These are phyloP conservation scores for Sanghuangporus baumii DNA, from an alignment of 1,284 basidiomycete species.

Conservation along the genomic window DNA sequence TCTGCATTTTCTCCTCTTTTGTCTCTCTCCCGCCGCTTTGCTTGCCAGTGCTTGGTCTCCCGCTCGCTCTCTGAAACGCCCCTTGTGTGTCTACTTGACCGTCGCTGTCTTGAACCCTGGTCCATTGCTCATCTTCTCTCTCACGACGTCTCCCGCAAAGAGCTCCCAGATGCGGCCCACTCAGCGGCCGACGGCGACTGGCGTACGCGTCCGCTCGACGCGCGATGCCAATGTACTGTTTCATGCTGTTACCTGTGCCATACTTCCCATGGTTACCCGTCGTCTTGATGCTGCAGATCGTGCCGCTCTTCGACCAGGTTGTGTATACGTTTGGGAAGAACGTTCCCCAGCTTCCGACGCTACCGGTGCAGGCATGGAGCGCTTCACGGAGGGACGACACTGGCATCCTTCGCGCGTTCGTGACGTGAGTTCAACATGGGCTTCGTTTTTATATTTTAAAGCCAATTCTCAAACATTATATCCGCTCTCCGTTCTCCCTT, in stretches of 20 bases:
- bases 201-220: slow-evolving; percentile 27
- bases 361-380: slow-evolving; percentile 36
- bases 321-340: slow-evolving; percentile 44
- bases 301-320: slow-evolving; percentile 33
- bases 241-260: slow-evolving; percentile 29
- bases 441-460: background rate
- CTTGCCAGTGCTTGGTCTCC: background rate
- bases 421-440: slow-evolving; percentile 28
- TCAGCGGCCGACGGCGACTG: slow-evolving; percentile 28
- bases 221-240: slow-evolving; percentile 33
- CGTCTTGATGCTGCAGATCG: slow-evolving; percentile 41
- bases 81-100: background rate
- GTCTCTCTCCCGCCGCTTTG: background rate
- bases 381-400: slow-evolving; percentile 37
- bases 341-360: slow-evolving; percentile 30
- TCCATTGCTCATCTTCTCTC: background rate
- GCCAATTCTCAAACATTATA: background rate
- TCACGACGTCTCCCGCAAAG: slow-evolving; percentile 14
- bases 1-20: slow-evolving; percentile 5
- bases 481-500: background rate
- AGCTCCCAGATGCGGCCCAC: slow-evolving; percentile 19
- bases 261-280: slow-evolving; percentile 34
- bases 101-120: background rate
- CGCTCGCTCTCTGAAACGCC: background rate
- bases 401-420: slow-evolving; percentile 28